Base-by-base conservation (phyloP, 164 flowering plant species). In the Berberis thunbergii region DNA sequence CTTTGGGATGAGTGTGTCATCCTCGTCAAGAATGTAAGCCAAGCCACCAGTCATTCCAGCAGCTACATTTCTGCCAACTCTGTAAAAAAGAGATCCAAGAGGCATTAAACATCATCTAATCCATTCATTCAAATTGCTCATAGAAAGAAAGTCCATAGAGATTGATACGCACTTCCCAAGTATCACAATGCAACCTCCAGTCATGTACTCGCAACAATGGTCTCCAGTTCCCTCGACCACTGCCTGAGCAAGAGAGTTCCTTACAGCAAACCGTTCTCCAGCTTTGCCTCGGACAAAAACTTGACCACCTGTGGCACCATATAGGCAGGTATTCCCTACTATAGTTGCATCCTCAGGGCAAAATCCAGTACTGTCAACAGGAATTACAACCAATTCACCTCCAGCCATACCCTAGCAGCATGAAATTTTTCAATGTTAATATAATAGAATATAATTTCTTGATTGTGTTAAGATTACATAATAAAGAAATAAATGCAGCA, bases 21-120 rank as follows among this genome's bases (percentile, higher is more conserved):
- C 97, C 77, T 88, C 97, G 69, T 94, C 99, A 69, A 94, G 96
- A 68, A 94, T 70, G 73, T 94, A 94, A 10, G 93, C 91, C 75
- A 94, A 81, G 63, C 99, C 99, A 61, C 99, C 99, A 42, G 99
- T 94, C 99, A 94, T 94, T 69, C 99, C 99, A 64, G 99, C 99
- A 70, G 97, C 96, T 43, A 94, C 96, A 72, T 91, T 91, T 77
- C 96, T 78, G 41, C 99, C 99, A 72, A 87, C 99, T 72, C 99
- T 94, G 83, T 66, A 41, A 76, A 60, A 38, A 7, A 67, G 50
- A 64, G 40, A 12, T 54, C 45, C 10, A 42, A 26, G 26, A 38
- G 46, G 46, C 43, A 26, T n/a, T 41, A 43, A 62, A 7, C 45
- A 43, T 59, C 44, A 43, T 54, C 26, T 7, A n/a, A 49, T 62